A percentile compares a stretch with the other conserved stretches of the same genome.
phyloP scores from a whole-genome alignment of 495 filamentous ascomycete genomes.

The Annulohypoxylon moriforme region DNA sequence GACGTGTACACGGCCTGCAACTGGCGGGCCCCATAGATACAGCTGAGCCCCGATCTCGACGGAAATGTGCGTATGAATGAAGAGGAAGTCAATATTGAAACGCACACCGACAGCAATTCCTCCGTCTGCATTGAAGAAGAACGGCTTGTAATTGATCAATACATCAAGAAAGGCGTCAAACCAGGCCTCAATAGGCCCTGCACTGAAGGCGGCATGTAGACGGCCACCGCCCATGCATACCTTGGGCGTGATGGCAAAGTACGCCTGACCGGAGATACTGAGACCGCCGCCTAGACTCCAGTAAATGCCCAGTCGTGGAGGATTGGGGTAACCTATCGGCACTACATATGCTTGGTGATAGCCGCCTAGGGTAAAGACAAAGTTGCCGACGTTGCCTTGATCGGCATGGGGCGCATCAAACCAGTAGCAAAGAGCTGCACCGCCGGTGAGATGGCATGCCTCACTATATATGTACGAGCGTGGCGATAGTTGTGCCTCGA shows the following conservation, averaged over 20 bases:
- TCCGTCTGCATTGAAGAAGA: constrained; percentile 27
- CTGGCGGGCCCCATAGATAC: too few species aligned
- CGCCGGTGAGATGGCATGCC: constrained; percentile 60
- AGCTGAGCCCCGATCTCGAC: too few species aligned
- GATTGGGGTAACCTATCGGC: constrained; percentile 57
- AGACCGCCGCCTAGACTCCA: constrained; percentile 51
- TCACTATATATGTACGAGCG: constrained; percentile 56
- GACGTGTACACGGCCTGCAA: too few species aligned
- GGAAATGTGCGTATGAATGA: too few species aligned
- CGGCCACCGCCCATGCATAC: constrained; percentile 60
- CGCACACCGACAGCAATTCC: too few species aligned
- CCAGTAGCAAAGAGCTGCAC: constrained; percentile 61
- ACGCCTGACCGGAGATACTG: constrained; percentile 56
- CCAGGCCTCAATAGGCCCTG: constrained; percentile 53
- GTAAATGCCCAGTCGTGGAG: constrained; percentile 57
- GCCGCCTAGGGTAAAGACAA: constrained; percentile 65
- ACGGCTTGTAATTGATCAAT: constrained; percentile 64
- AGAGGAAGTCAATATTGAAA: too few species aligned
- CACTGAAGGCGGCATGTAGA: constrained; percentile 45
- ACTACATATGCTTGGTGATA: constrained; percentile 57
- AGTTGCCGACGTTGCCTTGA: constrained; percentile 53
- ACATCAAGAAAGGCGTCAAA: constrained; percentile 61
- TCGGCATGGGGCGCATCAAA: constrained; percentile 48
- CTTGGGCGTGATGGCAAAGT: constrained; percentile 66
- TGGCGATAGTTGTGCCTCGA: constrained; percentile 59